Evolutionary conservation across 176 grass and related monocot species (phyloP).

Genomic region (Olyra latifolia): DNA sequence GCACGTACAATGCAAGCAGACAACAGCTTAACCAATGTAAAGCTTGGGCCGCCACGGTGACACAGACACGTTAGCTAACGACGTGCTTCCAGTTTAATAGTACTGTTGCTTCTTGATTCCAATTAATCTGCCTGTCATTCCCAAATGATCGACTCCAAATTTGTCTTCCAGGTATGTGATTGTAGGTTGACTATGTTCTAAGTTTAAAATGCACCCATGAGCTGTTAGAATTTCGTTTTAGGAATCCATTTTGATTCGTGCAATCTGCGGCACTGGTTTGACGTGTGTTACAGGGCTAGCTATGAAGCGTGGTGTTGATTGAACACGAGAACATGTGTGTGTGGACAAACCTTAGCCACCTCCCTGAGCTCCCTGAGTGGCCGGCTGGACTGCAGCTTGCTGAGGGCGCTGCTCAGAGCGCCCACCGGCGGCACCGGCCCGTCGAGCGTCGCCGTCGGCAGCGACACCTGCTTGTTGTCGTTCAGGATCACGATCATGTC

Average conservation of each 20-base stretch:
- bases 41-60: neutral
- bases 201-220: neutral
- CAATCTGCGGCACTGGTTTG: neutral
- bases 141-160: too few species aligned
- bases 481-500: conserved; percentile 99
- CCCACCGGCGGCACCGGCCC: conserved; percentile 91
- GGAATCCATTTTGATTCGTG: neutral
- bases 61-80: conserved; percentile 1
- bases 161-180: neutral
- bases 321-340: neutral
- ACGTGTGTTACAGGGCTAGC: neutral
- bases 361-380: conserved; percentile 94
- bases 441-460: conserved; percentile 91
- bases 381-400: conserved; percentile 86
- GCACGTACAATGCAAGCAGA: neutral
- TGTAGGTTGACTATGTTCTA: neutral
- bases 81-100: neutral
- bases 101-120: neutral
- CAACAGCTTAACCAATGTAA: neutral
- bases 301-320: conserved; percentile 1
- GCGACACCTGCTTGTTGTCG: conserved; percentile 98
- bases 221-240: neutral
- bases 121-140: neutral
- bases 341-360: conserved; percentile 83
- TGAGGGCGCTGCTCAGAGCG: conserved; percentile 87